These are phyloP conservation scores for Astragalus membranaceus DNA, from an alignment of 306 rosid species.

Conservation along the genomic window DNA sequence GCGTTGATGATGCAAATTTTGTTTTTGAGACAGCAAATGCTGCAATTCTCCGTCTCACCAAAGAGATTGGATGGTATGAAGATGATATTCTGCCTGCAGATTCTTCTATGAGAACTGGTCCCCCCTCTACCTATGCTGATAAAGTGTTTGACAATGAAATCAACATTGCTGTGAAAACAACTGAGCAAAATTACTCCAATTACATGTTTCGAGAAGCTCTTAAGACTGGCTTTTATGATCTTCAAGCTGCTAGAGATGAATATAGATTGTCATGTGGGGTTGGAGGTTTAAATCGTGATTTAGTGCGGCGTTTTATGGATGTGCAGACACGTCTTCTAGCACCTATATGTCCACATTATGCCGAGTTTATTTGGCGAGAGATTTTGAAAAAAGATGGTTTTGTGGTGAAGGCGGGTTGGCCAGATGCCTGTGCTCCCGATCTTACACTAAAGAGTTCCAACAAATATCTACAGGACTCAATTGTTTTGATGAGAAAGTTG, in stretches of 20 bases:
- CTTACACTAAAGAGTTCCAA: slow-evolving; percentile 68
- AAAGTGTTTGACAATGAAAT: slow-evolving; percentile 76
- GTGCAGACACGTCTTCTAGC: slow-evolving; percentile 84
- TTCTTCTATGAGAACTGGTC: slow-evolving; percentile 65
- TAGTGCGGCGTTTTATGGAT: slow-evolving; percentile 78
- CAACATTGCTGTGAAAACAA: slow-evolving; percentile 65
- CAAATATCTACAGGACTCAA: slow-evolving; percentile 78
- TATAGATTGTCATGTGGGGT: slow-evolving; percentile 78
- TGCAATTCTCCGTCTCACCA: slow-evolving; percentile 76
- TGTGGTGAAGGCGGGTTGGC: slow-evolving; percentile 86
- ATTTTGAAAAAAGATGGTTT: slow-evolving; percentile 77
- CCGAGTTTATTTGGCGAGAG: slow-evolving; percentile 79
- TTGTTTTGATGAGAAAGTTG: slow-evolving; percentile 75
- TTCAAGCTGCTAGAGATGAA: slow-evolving; percentile 88
- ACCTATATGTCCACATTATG: slow-evolving; percentile 94
- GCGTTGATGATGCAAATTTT: slow-evolving; percentile 91
- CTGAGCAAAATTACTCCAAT: slow-evolving; percentile 66
- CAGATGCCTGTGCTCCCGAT: slow-evolving; percentile 65
- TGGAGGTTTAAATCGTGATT: slow-evolving; percentile 63
- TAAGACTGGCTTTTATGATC: slow-evolving; percentile 84
- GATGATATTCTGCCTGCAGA: slow-evolving; percentile 65
- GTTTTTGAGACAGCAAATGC: slow-evolving; percentile 88
- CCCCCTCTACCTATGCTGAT: slow-evolving; percentile 76
- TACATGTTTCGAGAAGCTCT: slow-evolving; percentile 89
- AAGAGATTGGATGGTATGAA: slow-evolving; percentile 84